Conservation (phyloP, 1,284 basidiomycete species). For the Neonothopanus nambi region DNA sequence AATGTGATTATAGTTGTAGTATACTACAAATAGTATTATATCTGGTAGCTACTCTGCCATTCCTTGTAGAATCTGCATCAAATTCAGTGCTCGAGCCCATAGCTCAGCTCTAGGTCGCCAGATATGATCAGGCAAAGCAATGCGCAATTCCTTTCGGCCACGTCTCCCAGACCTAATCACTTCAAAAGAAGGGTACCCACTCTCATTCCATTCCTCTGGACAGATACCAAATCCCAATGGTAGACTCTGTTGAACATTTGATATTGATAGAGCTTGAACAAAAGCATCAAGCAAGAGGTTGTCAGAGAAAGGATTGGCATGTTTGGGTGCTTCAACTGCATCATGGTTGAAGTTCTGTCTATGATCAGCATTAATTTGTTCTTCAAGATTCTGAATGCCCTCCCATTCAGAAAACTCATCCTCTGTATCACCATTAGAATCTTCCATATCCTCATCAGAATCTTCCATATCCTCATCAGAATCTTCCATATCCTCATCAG, state of each 20-base stretch:
- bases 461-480: not conserved
- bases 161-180: conserved; percentile 18
- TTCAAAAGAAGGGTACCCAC: conserved; percentile 22
- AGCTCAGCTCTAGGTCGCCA: conserved; percentile 23
- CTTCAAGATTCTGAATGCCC: not conserved
- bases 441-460: not conserved
- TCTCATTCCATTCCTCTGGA: conserved; percentile 24
- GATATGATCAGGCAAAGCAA: conserved; percentile 21
- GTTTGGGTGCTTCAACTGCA: not conserved
- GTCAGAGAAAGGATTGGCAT: conserved; percentile 1
- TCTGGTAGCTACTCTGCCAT: too few relatives aligned
- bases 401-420: not conserved
- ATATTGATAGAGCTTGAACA: not conserved
- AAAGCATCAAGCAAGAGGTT: not conserved
- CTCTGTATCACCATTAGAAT: not conserved
- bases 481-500: too few relatives aligned
- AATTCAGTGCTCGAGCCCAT: conserved; percentile 24
- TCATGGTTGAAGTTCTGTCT: not conserved
- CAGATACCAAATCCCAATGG: conserved; percentile 21
- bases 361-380: not conserved
- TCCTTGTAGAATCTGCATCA: not conserved
- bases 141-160: conserved; percentile 19
- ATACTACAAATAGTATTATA: too few relatives aligned
- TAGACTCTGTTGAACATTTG: not conserved
- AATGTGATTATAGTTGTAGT: too few relatives aligned